A percentile compares a stretch with the other conserved stretches of the same genome.
Conservation (phyloP, 208 protist species). For the Crithidia expoeki region DNA sequence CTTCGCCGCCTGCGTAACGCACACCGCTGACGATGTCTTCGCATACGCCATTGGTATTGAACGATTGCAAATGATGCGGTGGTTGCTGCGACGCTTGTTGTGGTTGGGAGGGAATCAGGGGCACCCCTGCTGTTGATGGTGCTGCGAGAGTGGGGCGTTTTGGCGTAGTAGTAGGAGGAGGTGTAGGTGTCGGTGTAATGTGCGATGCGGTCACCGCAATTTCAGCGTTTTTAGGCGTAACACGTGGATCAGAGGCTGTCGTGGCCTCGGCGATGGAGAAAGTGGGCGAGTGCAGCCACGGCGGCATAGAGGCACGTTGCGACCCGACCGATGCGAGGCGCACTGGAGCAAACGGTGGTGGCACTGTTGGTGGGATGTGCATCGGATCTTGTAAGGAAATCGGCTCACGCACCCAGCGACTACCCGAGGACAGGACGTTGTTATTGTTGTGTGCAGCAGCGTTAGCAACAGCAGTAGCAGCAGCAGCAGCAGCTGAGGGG, state of each 20-base stretch:
- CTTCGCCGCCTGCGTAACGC: constrained; percentile 3
- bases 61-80: background rate
- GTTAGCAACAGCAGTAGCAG: background rate
- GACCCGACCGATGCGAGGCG: background rate
- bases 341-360: background rate
- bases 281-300: constrained; percentile 5
- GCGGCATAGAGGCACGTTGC: background rate
- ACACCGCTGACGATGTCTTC: constrained; percentile 12
- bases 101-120: background rate
- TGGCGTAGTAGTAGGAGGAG: background rate
- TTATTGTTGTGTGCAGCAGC: background rate
- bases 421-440: too few species aligned
- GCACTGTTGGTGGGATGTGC: background rate
- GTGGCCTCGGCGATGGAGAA: background rate
- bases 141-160: background rate
- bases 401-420: too few species aligned
- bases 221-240: background rate
- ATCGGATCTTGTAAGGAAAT: too few species aligned
- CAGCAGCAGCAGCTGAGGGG: background rate
- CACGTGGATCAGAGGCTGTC: background rate
- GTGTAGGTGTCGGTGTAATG: background rate
- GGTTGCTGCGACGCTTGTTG: background rate
- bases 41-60: constrained; percentile 11
- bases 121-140: background rate
- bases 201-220: background rate